Evolutionary conservation across 305 asterid genomes (phyloP).

Genomic region (Fraxinus angustifolia): DNA sequence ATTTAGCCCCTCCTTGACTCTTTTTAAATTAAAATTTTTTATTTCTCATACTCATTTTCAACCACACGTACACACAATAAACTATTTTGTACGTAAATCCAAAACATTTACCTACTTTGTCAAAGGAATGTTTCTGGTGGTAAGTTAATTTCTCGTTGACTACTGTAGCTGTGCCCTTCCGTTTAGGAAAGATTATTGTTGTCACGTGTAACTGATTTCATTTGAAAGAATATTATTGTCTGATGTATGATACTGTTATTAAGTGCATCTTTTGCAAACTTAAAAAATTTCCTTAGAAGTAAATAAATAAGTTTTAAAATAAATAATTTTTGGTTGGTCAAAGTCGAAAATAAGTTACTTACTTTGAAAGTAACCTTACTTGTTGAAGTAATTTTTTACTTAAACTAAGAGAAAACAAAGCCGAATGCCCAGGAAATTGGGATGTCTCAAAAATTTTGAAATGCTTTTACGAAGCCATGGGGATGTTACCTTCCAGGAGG

Average conservation of each 20-base stretch:
- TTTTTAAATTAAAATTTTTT: no score
- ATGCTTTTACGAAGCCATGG: neutral
- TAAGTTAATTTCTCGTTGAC: neutral
- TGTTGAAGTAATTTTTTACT: neutral
- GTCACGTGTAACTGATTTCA: neutral
- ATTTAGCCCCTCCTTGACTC: neutral
- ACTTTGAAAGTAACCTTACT: neutral
- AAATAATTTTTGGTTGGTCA: neutral
- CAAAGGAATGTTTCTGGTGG: neutral
- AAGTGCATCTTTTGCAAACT: neutral
- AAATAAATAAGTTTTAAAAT: neutral
- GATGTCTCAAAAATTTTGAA: neutral
- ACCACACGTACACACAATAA: no score
- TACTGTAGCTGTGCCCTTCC: neutral
- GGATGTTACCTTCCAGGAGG: neutral
- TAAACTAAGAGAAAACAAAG: neutral
- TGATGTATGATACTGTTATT: neutral
- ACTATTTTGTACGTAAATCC: no score
- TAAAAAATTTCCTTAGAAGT: neutral
- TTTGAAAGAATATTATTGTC: neutral
- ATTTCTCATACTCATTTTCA: no score
- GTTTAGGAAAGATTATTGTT: neutral
- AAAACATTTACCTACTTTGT: no score
- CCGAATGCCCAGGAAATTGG: neutral
- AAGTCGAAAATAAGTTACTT: neutral